phyloP scores from a whole-genome alignment of 768 basidiomycete genomes.

The Lentinula lateritia region DNA sequence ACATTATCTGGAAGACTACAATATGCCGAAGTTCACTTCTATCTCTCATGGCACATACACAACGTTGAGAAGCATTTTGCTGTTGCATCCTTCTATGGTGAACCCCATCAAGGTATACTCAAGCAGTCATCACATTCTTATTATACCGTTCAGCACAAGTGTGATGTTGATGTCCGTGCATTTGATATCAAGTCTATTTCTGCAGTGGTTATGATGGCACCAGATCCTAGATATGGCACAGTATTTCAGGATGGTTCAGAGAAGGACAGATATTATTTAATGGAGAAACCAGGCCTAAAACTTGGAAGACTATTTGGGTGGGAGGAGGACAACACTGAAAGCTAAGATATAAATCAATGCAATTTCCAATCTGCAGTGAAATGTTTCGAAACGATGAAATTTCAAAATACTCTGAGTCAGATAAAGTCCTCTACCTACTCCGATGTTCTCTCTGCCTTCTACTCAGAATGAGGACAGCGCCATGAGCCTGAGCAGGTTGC shows the following conservation, averaged over 20 bases:
- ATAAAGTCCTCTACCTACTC: not conserved
- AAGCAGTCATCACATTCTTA: slow-evolving; percentile 1
- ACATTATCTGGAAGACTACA: too few relatives aligned
- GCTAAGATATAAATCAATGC: not conserved
- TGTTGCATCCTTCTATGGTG: slow-evolving; percentile 2
- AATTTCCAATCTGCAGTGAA: not conserved
- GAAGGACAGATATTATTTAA: not conserved
- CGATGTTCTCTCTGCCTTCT: too few relatives aligned
- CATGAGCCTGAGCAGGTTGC: too few relatives aligned
- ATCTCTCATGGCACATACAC: not conserved
- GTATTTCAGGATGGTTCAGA: not conserved
- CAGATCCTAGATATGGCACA: slow-evolving; percentile 12
- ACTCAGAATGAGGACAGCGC: too few relatives aligned
- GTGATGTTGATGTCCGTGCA: slow-evolving; percentile 14
- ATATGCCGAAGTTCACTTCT: too few relatives aligned
- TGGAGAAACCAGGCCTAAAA: slow-evolving; percentile 2
- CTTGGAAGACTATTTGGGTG: not conserved
- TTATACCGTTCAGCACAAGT: not conserved
- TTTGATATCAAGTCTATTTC: slow-evolving; percentile 26
- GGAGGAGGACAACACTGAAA: not conserved
- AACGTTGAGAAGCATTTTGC: not conserved
- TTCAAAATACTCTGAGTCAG: not conserved
- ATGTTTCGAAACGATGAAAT: not conserved
- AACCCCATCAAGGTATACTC: not conserved
- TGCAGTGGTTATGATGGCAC: slow-evolving; percentile 22